Percentiles rank a stretch among this genome's conserved stretches.
Conservation (phyloP, 1,139 yeast species). For the Geotrichum candidum region DNA sequence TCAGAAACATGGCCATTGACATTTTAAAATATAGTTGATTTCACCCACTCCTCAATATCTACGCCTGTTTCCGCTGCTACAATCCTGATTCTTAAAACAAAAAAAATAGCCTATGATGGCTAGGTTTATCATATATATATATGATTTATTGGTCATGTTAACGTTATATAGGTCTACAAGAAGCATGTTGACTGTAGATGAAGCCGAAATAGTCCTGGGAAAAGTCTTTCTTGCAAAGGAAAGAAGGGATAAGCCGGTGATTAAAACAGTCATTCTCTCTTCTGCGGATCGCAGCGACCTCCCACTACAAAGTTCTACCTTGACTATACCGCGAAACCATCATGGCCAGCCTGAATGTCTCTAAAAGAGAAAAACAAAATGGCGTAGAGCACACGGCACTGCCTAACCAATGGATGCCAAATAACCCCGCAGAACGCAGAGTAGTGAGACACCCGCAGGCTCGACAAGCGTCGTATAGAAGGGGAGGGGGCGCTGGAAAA, state of each 20-base stretch:
- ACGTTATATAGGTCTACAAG: not conserved
- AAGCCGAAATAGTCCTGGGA: slow-evolving; percentile 7
- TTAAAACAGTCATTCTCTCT: not conserved
- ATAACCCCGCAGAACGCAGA: slow-evolving; percentile 1
- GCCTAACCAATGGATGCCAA: not conserved
- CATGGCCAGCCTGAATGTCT: not conserved
- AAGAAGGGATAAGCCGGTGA: slow-evolving; percentile 5
- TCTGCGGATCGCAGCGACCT: not conserved
- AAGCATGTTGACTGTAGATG: slow-evolving; percentile 10
- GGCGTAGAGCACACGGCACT: not conserved
- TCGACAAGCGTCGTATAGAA: not conserved
- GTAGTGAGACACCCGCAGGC: not conserved
- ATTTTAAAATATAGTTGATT: too few relatives aligned
- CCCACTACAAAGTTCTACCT: not conserved
- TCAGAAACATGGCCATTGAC: too few relatives aligned
- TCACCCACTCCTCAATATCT: too few relatives aligned
- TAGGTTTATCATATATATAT: too few relatives aligned
- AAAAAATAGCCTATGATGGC: too few relatives aligned
- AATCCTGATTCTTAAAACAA: too few relatives aligned
- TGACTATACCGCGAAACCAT: not conserved
- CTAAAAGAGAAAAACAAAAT: not conserved
- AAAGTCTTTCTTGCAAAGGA: not conserved
- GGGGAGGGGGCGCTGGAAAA: not conserved
- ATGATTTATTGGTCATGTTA: too few relatives aligned
- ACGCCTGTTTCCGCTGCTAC: too few relatives aligned